A percentile compares a stretch with the other conserved stretches of the same genome.
These are phyloP conservation scores for Halophytophthora batemanensis DNA, from an alignment of 352 stramenopile species.

Conservation along the genomic window DNA sequence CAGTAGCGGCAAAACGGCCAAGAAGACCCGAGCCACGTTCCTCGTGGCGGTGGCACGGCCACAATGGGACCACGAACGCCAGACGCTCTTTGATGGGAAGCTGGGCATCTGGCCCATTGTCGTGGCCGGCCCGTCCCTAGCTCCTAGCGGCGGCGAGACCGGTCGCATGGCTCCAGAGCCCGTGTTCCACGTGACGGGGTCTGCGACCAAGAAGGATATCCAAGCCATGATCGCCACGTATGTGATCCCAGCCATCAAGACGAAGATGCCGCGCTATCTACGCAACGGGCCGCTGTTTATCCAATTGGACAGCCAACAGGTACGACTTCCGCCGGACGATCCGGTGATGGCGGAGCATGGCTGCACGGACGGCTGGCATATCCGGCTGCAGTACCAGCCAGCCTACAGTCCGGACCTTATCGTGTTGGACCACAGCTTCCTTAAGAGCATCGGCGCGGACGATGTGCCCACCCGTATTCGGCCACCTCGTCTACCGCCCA, in stretches of 20 bases:
- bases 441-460: constrained; percentile 27
- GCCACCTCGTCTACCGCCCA: constrained; percentile 7
- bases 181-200: constrained; percentile 23
- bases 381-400: constrained; percentile 39
- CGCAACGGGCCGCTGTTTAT: constrained; percentile 22
- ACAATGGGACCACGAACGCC: constrained; percentile 30
- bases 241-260: constrained; percentile 38
- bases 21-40: constrained; percentile 41
- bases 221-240: constrained; percentile 26
- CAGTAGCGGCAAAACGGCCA: constrained; percentile 15
- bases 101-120: constrained; percentile 37
- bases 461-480: constrained; percentile 9
- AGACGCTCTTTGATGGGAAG: constrained; percentile 40
- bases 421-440: constrained; percentile 29
- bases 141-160: constrained; percentile 3
- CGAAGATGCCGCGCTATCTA: constrained; percentile 27
- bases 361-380: constrained; percentile 28
- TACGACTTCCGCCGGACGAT: constrained; percentile 32
- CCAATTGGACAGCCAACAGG: constrained; percentile 37
- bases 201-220: constrained; percentile 31
- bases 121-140: constrained; percentile 9
- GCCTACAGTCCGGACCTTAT: constrained; percentile 37
- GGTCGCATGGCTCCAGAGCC: neutral
- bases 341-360: constrained; percentile 27
- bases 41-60: constrained; percentile 36